Base-by-base conservation (phyloP, 805 yeast species). In the Metschnikowia colocasiae region DNA sequence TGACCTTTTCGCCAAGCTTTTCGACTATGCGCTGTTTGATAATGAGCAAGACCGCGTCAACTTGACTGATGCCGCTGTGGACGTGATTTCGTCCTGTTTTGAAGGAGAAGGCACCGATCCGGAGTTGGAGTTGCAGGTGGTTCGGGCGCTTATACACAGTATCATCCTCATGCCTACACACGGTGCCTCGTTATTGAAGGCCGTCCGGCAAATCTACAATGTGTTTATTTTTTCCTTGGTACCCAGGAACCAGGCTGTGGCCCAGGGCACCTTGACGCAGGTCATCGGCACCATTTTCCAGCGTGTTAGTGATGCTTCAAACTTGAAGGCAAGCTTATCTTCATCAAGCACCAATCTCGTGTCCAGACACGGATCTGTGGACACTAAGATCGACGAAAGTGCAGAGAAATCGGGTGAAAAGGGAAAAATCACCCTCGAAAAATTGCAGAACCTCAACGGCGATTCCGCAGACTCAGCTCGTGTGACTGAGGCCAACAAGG, bases 241-340 rank as follows among this genome's bases (percentile, higher is more conserved):
- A 16, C 81, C 92, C 3, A 73, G 86, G 22, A 92, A 90, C 61
- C 99, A 94, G 67, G 87, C 90, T 1, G 83, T 91, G 50, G 98
- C 99, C 0, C 98, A 95, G 70, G 98, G 96, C 1, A 85, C 94
- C 6, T 74, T 94, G 54, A 87, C 95, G 2, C 99, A 94, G 68
- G 85, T 92, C 59, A 88, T 94, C 19, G 82, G 83, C 46, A 82
- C 87, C 7, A 84, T 91, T 9, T 94, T 89, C 68, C 95, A 87
- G 52, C 80, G 94, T 52, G 72, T 73, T 22, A 52, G 61, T 34
- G 74, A 70, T 38, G 54, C 63, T n/a, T 42, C 47, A 16, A 30
- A 40, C 29, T 34, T 42, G 16, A 37, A 30, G 23, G 35, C 48
- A 3, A 30, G 49, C 18, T 36, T 33, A n/a, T 45, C 55, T 8